Conservation (phyloP, 192 early-diverging fungal genomes). For the Rhizophagus clarus region DNA sequence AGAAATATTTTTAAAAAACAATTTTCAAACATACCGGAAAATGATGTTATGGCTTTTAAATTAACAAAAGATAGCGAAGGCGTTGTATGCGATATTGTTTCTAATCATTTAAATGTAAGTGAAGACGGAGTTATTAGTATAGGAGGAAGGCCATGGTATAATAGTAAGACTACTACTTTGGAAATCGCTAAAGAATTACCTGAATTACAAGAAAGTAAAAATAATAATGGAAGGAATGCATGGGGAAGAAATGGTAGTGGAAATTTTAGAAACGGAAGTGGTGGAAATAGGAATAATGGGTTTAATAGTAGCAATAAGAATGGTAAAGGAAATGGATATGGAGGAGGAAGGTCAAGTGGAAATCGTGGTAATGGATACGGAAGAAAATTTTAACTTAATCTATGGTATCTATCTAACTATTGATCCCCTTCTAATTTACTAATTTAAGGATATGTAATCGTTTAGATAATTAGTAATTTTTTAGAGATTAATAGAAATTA, state of each 20-base stretch:
- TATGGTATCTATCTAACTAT: too few species aligned
- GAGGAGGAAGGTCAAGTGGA: constrained; percentile 44
- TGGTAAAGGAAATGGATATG: constrained; percentile 41
- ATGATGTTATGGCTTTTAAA: constrained; percentile 79
- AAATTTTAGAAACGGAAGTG: constrained; percentile 47
- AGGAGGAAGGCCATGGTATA: constrained; percentile 35
- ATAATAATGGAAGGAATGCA: constrained; percentile 44
- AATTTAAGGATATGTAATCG: too few species aligned
- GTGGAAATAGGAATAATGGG: constrained; percentile 42
- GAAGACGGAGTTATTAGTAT: constrained; percentile 51
- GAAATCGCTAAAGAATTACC: constrained; percentile 77
- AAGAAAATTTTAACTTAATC: too few species aligned
- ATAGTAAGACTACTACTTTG: constrained; percentile 68
- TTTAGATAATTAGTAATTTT: too few species aligned
- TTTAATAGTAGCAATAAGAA: constrained; percentile 43
- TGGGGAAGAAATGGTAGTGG: constrained; percentile 49
- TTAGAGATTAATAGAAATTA: too few species aligned
- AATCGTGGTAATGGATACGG: constrained; percentile 47
- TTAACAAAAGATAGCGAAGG: constrained; percentile 81
- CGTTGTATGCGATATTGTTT: constrained; percentile 84
- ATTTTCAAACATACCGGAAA: constrained; percentile 71
- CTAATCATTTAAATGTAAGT: constrained; percentile 66
- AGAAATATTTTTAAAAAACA: constrained; percentile 72
- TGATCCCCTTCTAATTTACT: too few species aligned
- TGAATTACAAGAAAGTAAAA: constrained; percentile 67